Base-by-base conservation (phyloP, 352 stramenopile species). In the Phytophthora litchii region DNA sequence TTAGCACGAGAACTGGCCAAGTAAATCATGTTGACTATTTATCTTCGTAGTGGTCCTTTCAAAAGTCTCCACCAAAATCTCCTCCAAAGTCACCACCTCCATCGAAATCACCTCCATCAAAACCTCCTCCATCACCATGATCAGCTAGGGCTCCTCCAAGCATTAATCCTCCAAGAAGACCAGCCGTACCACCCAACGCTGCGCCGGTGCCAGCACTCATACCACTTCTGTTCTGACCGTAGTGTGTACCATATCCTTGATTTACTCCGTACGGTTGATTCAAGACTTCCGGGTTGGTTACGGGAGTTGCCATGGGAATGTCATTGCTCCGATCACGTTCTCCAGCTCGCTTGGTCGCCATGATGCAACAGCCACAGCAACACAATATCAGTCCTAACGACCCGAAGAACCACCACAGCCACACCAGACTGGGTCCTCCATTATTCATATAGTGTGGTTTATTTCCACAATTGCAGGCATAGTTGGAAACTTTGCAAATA, bases 51-150 rank as follows among this genome's bases (percentile, higher is more conserved):
- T 42, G 20, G 9, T 42, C 13, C 47, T 31, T 9, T 76, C 32
- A 88, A 31, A 88, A 85, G 40, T 87, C 77, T 32, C 77, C 77
- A 2, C 29, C 67, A 57, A 87, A 84, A 34, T 69, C 65, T 27
- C 68, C 60, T 21, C 73, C 60, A 54, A 77, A 80, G 14, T 49
- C 63, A 5, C 56, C 62, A 12, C 32, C 38, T 17, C 38, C 52
- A 42, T 45, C 60, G 25, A 35, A 48, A 31, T 49, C 38, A 5
- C 73, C 69, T 13, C 61, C 60, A 54, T 49, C 63, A 3, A 52
- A 50, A 14, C 31, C 38, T 17, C 38, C 52, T 46, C 49, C 60
- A 34, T 50, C 38, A 3, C 64, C 67, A 38, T 63, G 63, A 50
- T 82, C 63, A 23, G 68, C 76, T 11, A 86, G 21, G 0, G 64